Percentiles rank a stretch among this genome's conserved stretches.
These are phyloP conservation scores for Cryptosporidium xiaoi DNA, from an alignment of 169 alveolate species.

Conservation along the genomic window DNA sequence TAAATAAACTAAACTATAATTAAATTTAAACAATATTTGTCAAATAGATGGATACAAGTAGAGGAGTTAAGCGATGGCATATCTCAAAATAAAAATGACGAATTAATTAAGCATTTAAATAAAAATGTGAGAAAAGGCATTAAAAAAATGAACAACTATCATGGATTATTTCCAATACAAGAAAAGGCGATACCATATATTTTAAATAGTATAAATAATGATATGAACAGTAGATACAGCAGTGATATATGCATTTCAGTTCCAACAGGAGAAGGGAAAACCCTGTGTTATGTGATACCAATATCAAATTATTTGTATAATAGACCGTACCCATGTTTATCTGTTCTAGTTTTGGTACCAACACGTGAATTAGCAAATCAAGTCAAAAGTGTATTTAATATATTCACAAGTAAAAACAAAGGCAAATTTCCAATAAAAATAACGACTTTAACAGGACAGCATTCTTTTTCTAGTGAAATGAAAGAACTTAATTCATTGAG, in stretches of 20 bases:
- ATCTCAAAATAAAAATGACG: not conserved
- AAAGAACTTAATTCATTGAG: constrained; percentile 12
- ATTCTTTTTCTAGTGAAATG: constrained; percentile 56
- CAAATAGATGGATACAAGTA: constrained; percentile 30
- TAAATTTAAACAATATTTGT: not conserved
- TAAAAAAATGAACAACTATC: constrained; percentile 24
- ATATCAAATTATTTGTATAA: constrained; percentile 76
- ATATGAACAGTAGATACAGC: constrained; percentile 26
- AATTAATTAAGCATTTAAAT: not conserved
- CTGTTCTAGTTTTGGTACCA: constrained; percentile 89
- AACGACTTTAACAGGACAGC: constrained; percentile 59
- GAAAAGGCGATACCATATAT: constrained; percentile 51
- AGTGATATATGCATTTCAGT: constrained; percentile 80
- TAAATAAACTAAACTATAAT: not conserved
- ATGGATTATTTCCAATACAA: constrained; percentile 56
- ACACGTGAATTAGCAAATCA: constrained; percentile 92
- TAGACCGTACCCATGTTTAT: constrained; percentile 70
- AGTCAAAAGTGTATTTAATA: constrained; percentile 85
- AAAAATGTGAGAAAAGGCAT: constrained; percentile 44
- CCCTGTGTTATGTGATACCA: constrained; percentile 77
- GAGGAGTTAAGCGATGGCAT: constrained; percentile 1
- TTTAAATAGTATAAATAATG: constrained; percentile 24
- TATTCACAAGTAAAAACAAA: constrained; percentile 78
- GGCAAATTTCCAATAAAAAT: constrained; percentile 53
- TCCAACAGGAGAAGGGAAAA: constrained; percentile 81